Evolutionary conservation across 1,284 basidiomycete genomes (phyloP).

Genomic region (Pisolithus thermaeus): DNA sequence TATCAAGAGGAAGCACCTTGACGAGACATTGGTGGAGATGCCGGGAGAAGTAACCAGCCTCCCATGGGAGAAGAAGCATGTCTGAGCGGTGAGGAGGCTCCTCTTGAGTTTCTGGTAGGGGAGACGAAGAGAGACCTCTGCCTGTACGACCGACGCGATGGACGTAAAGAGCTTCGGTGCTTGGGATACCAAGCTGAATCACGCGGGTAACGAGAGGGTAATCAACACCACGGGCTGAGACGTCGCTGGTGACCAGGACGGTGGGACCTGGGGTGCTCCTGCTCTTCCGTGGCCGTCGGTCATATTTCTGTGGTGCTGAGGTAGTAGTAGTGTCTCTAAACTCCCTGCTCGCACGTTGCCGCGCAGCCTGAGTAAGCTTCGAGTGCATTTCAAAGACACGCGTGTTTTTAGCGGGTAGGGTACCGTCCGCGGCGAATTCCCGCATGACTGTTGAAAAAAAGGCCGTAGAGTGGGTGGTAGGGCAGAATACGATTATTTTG

Average conservation of each 20-base stretch:
- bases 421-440: slow-evolving; percentile 35
- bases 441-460: slow-evolving; percentile 65
- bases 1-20: slow-evolving; percentile 48
- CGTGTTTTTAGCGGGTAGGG: slow-evolving; percentile 49
- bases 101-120: background rate
- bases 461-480: slow-evolving; percentile 86
- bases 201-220: slow-evolving; percentile 90
- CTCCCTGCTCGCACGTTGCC: slow-evolving; percentile 14
- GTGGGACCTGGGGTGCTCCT: slow-evolving; percentile 33
- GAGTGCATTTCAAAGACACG: slow-evolving; percentile 85
- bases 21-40: slow-evolving; percentile 70
- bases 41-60: slow-evolving; percentile 66
- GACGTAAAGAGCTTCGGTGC: slow-evolving; percentile 72
- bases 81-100: slow-evolving; percentile 56
- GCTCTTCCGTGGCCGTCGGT: slow-evolving; percentile 40
- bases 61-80: slow-evolving; percentile 82
- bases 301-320: too few species aligned
- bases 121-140: slow-evolving; percentile 62
- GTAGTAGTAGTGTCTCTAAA: slow-evolving; percentile 53
- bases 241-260: slow-evolving; percentile 83
- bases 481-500: slow-evolving; percentile 86
- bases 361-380: slow-evolving; percentile 55
- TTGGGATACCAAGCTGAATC: slow-evolving; percentile 86
- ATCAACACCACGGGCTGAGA: slow-evolving; percentile 88
- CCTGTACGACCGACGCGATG: slow-evolving; percentile 93